Evolutionary conservation across 2,329 filamentous ascomycete species (phyloP).

Genomic region (Keithomyces neogunnii): DNA sequence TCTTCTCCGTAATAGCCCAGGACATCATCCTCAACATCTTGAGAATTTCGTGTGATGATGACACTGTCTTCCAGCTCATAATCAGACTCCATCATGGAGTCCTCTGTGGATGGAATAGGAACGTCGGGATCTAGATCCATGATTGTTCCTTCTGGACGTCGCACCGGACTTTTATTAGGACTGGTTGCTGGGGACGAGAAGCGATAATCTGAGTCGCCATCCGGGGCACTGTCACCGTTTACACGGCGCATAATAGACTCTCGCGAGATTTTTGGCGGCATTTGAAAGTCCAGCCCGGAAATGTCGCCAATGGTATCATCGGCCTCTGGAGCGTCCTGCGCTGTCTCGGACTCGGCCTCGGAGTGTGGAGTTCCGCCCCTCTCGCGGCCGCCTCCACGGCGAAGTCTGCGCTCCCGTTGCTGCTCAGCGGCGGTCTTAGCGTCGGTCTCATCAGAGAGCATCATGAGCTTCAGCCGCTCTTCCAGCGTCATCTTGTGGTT

Average conservation of each 20-base stretch:
- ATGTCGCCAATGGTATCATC: slow-evolving; percentile 54
- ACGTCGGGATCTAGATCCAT: slow-evolving; percentile 68
- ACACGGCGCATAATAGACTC: slow-evolving; percentile 90
- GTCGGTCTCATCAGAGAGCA: slow-evolving; percentile 61
- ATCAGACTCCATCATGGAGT: slow-evolving; percentile 49
- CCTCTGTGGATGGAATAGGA: slow-evolving; percentile 81
- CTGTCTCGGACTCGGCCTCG: slow-evolving; percentile 26
- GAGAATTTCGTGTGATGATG: slow-evolving; percentile 58
- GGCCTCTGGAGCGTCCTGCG: slow-evolving; percentile 37
- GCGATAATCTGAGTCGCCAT: slow-evolving; percentile 53
- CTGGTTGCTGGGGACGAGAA: slow-evolving; percentile 54
- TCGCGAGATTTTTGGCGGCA: slow-evolving; percentile 74
- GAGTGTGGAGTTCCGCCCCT: slow-evolving; percentile 35
- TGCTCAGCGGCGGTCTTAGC: slow-evolving; percentile 53
- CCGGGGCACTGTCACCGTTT: slow-evolving; percentile 52
- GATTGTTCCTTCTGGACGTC: neutral
- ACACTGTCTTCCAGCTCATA: slow-evolving; percentile 49
- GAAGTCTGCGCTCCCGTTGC: slow-evolving; percentile 61
- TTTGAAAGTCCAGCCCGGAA: slow-evolving; percentile 52
- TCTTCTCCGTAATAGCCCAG: slow-evolving; percentile 60
- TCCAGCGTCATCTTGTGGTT: slow-evolving; percentile 74
- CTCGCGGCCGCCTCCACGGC: slow-evolving; percentile 49
- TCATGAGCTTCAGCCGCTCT: slow-evolving; percentile 80
- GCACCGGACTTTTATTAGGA: slow-evolving; percentile 46
- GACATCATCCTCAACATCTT: slow-evolving; percentile 54